These are phyloP conservation scores for Magnusiomyces sp. DNA, from an alignment of 1,139 yeast species.

Conservation along the genomic window DNA sequence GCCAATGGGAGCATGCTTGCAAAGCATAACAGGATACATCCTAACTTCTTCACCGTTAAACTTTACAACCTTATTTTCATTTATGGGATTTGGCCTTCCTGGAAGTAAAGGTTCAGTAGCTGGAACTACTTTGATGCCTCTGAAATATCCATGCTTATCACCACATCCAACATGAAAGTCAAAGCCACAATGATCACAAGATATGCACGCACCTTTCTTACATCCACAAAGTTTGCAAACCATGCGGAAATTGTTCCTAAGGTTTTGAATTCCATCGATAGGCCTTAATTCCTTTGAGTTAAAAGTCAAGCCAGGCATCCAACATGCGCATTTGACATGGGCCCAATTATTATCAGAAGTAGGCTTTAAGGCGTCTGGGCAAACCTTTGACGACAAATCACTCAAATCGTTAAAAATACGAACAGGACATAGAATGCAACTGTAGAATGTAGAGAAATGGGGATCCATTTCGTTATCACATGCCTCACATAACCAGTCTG, in stretches of 20 bases:
- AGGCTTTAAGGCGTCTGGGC: conserved; percentile 66
- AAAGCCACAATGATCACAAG: conserved; percentile 38
- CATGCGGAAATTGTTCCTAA: conserved; percentile 21
- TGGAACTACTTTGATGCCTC: conserved; percentile 29
- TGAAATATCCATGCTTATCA: conserved; percentile 25
- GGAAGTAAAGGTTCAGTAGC: conserved; percentile 19
- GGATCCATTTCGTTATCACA: conserved; percentile 70
- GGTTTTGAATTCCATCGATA: conserved; percentile 26
- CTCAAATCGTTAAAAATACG: conserved; percentile 38
- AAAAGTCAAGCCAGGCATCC: conserved; percentile 38
- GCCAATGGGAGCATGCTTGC: conserved; percentile 17
- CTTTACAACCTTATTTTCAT: neutral
- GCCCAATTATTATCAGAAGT: conserved; percentile 69
- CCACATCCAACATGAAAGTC: conserved; percentile 63
- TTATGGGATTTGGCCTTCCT: conserved; percentile 21
- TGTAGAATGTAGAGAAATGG: conserved; percentile 44
- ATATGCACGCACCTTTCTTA: conserved; percentile 36
- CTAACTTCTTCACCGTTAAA: conserved; percentile 33
- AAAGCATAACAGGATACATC: conserved; percentile 29
- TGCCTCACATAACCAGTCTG: conserved; percentile 69
- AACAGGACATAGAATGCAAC: conserved; percentile 60
- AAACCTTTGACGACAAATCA: conserved; percentile 33
- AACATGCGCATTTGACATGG: conserved; percentile 68
- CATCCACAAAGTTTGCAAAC: conserved; percentile 38
- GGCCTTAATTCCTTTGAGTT: conserved; percentile 40